Evolutionary conservation across 1,284 basidiomycete genomes (phyloP).

Genomic region (Boletus semigastroideus): DNA sequence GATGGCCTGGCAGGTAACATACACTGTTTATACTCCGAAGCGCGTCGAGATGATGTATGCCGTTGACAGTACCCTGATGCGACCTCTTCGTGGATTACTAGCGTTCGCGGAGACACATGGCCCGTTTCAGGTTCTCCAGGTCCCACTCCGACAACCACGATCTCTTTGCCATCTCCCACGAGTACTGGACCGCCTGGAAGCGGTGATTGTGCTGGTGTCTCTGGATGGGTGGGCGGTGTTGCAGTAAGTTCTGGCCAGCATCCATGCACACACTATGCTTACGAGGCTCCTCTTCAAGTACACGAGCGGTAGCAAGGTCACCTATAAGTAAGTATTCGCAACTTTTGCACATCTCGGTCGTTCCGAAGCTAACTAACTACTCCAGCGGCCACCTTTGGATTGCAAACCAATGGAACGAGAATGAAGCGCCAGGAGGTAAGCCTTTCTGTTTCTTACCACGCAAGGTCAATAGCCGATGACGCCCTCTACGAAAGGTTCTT

Average conservation of each 20-base stretch:
- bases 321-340: slow-evolving; percentile 17
- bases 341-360: not conserved
- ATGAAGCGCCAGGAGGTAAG: slow-evolving; percentile 22
- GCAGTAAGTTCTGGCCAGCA: slow-evolving; percentile 11
- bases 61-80: slow-evolving; percentile 28
- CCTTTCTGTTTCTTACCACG: not conserved
- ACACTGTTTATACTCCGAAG: not conserved
- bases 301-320: slow-evolving; percentile 16
- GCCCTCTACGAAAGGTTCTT: slow-evolving; percentile 3
- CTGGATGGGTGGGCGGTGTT: slow-evolving; percentile 11
- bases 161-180: slow-evolving; percentile 5
- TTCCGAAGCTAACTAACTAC: not conserved
- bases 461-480: not conserved
- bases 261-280: not conserved
- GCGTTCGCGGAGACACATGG: slow-evolving; percentile 28
- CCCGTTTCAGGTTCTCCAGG: slow-evolving; percentile 13
- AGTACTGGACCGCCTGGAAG: slow-evolving; percentile 8
- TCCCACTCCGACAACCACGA: slow-evolving; percentile 3
- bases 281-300: slow-evolving; percentile 13
- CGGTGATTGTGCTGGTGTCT: slow-evolving; percentile 13
- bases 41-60: slow-evolving; percentile 40
- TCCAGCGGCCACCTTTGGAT: slow-evolving; percentile 25
- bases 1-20: slow-evolving; percentile 41
- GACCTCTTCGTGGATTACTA: slow-evolving; percentile 23
- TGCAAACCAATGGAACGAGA: slow-evolving; percentile 21